Conservation (phyloP, 257 asterid genomes). For the Haberlea rhodopensis region DNA sequence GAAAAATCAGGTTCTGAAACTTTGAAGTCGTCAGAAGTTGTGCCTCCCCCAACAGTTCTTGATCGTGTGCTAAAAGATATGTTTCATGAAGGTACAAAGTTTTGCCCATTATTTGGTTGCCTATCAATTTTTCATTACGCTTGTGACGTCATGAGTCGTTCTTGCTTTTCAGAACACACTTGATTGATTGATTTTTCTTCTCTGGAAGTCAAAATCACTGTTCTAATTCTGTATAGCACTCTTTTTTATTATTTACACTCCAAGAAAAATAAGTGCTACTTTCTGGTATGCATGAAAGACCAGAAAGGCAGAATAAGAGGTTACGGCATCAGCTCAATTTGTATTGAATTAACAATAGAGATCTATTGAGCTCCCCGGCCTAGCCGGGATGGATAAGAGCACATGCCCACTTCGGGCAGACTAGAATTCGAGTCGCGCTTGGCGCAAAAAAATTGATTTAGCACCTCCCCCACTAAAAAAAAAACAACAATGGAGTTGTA, state of each 20-base stretch:
- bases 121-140: slow-evolving; percentile 20
- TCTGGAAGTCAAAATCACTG: not conserved
- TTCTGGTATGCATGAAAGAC: slow-evolving; percentile 22
- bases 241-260: not conserved
- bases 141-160: slow-evolving; percentile 2
- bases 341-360: not conserved
- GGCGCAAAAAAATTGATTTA: too few species aligned
- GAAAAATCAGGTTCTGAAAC: slow-evolving; percentile 59
- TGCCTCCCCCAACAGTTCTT: slow-evolving; percentile 95
- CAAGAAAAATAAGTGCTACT: slow-evolving; percentile 14
- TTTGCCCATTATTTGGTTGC: slow-evolving; percentile 13
- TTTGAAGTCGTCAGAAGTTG: slow-evolving; percentile 64
- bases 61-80: slow-evolving; percentile 92
- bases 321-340: not conserved
- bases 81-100: slow-evolving; percentile 59
- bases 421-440: too few species aligned
- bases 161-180: slow-evolving; percentile 20
- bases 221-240: not conserved
- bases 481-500: too few species aligned
- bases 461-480: too few species aligned
- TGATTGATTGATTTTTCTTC: slow-evolving; percentile 13
- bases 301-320: slow-evolving; percentile 15
- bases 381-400: too few species aligned
- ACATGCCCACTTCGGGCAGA: too few species aligned
- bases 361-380: too few species aligned